Base-by-base conservation (phyloP, 495 filamentous ascomycete species). In the Neohortaea acidophila region DNA sequence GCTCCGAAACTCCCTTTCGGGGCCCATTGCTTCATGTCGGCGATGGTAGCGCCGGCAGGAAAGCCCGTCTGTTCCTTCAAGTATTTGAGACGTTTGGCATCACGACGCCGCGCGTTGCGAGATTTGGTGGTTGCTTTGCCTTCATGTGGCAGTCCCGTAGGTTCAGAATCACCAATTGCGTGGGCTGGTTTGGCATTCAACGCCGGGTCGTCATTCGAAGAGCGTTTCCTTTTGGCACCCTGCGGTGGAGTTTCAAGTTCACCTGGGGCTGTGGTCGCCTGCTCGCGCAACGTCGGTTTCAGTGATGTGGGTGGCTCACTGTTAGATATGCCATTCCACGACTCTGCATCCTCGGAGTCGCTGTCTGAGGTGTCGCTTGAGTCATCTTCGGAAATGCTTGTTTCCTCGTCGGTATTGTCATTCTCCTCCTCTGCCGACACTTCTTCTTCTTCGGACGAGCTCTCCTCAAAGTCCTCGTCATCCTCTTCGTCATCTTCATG, bases 71-170 rank as follows among this genome's bases (percentile, higher is more conserved):
- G 48, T 18, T 63, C 48, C 37, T 73, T 70, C 1, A 75, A 56
- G 30, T 63, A 62, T 4, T 50, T 54, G 0, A 77, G 54, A 32
- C 51, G 59, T 28, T 63, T 66, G 26, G 60, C 53, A 22, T 68
- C 49, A 40, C 63, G 66, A 38, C 61, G 61, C 24, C 75, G 63
- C 9, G 57, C 51, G 44, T 80, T 80, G 40, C 67, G 67, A 17
- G 62, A 59, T 31, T 63, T 64, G 1, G 75, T 80, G 32, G 48
- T 43, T 8, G 47, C 25, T n/a, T 57, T 67, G 21, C 74, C 72
- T 25, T 59, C 8, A 21, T 12, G 20, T 2, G 47, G 47, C 14
- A 38, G 27, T 2, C 12, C 25, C 10, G 17, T 19, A 17, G 13
- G 25, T 21, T 28, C 14, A 19, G 3, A n/a, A 25, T 38, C 26